Evolutionary conservation across 345 rosid species (phyloP), one percentile per base, ranked within the genome.

Genomic region (Citrus trifoliata): DNA sequence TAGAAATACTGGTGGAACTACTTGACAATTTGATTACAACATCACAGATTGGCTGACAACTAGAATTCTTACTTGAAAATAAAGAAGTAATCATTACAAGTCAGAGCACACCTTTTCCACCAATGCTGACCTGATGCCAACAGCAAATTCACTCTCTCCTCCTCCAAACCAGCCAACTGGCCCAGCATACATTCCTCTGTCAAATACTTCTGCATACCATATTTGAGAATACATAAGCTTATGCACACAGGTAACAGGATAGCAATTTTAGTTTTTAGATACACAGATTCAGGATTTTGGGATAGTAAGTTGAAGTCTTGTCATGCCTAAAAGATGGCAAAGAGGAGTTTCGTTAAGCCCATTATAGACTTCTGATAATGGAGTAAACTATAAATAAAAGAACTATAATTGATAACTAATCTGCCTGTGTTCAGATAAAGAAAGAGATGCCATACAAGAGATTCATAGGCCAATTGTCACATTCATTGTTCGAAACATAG

Each of bases 81-180:
- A 51, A 77, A 28, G 18, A 51, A n/a, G 63, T 32, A 66, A 21
- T 27, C 25, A 71, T 51, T 62, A 19, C 67, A 72, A 72, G 56
- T 10, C 48, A 48, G 16, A 62, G 78, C 87, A 63, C 59, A 92
- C 98, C 92, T 90, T 89, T 81, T 90, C 89, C 32, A 93, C 97
- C 82, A 95, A 83, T 51, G 98, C 93, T 56, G 93, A 95, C 84
- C 98, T 87, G 76, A 95, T 90, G 80, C 98, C 98, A 60, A 93
- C 95, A 69, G 94, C 90, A 89, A 93, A 95, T 79, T 95, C 98
- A 81, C 98, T 90, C 84, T 93, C 98, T 65, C 89, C 89, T 82
- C 98, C 98, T 81, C 98, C 98, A 89, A 93, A 92, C 89, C 95
- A 95, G 25, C 97, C 99, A 76, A 95, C 84, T 48, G 99, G 97